Evolutionary conservation across 441 rosid genomes (phyloP).

Genomic region (Flueggea neowawraea): DNA sequence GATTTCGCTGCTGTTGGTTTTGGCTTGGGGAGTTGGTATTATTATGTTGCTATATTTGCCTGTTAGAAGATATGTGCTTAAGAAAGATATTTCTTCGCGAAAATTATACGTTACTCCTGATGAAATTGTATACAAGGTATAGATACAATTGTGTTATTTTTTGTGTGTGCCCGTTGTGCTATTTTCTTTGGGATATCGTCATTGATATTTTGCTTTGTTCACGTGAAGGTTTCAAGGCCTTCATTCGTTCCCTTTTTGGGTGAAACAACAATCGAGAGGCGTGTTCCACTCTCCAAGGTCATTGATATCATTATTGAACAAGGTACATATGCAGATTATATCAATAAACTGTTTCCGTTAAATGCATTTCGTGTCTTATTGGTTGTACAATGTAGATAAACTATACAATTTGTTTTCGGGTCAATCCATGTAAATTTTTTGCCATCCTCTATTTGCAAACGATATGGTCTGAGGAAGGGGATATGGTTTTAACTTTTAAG

Average conservation of each 20-base stretch:
- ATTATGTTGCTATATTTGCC: constrained; percentile 72
- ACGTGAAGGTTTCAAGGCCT: constrained; percentile 59
- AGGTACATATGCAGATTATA: constrained; percentile 32
- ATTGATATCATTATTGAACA: constrained; percentile 67
- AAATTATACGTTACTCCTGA: constrained; percentile 58
- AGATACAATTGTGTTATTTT: not conserved
- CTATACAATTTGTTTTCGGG: no score
- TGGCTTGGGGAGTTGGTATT: constrained; percentile 80
- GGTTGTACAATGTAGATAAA: no score
- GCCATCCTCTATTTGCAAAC: no score
- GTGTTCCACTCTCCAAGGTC: constrained; percentile 55
- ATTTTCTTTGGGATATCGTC: not conserved
- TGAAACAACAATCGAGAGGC: constrained; percentile 37
- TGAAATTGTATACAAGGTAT: constrained; percentile 69
- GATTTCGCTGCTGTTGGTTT: constrained; percentile 59
- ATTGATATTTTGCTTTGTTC: constrained; percentile 2
- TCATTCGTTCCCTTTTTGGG: constrained; percentile 62
- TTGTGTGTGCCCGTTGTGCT: no score
- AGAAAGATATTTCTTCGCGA: constrained; percentile 59
- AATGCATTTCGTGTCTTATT: not conserved
- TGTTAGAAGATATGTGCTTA: constrained; percentile 49
- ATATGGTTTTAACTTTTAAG: not conserved
- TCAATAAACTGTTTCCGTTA: no score
- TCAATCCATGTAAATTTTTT: no score
- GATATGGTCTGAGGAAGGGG: no score